These are phyloP conservation scores for Exophiala sp. DNA, from an alignment of 2,329 filamentous ascomycete species.

Conservation along the genomic window DNA sequence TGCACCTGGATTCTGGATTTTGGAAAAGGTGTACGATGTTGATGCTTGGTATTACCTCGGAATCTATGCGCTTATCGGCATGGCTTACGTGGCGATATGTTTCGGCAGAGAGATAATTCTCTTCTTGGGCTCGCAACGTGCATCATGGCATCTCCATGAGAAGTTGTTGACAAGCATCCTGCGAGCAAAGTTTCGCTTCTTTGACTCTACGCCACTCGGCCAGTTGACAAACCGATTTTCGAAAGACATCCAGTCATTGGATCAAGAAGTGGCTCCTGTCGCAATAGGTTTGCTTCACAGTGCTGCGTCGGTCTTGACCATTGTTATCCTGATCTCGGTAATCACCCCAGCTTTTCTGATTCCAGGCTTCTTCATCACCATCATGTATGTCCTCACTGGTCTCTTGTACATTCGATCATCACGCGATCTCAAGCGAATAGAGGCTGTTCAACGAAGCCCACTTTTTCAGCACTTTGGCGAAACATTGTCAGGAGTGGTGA, in stretches of 20 bases:
- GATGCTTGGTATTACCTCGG: constrained; percentile 79
- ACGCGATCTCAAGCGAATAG: constrained; percentile 90
- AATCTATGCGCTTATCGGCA: constrained; percentile 76
- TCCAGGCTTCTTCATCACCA: constrained; percentile 77
- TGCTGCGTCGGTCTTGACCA: constrained; percentile 70
- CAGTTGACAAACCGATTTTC: constrained; percentile 99
- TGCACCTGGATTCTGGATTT: constrained; percentile 20
- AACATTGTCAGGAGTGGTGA: constrained; percentile 89
- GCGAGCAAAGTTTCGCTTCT: constrained; percentile 93
- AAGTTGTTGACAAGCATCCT: constrained; percentile 74
- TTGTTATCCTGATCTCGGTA: constrained; percentile 77
- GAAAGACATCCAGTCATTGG: constrained; percentile 90
- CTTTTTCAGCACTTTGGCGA: constrained; percentile 98
- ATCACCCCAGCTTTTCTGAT: constrained; percentile 91
- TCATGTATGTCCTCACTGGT: constrained; percentile 77
- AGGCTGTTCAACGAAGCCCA: constrained; percentile 90
- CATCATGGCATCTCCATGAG: constrained; percentile 80
- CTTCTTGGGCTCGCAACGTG: constrained; percentile 86
- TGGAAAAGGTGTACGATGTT: constrained; percentile 49
- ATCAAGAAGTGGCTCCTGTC: constrained; percentile 91
- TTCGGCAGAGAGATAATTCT: constrained; percentile 80
- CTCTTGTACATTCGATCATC: constrained; percentile 87
- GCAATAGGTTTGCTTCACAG: constrained; percentile 73
- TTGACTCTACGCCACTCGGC: constrained; percentile 90
- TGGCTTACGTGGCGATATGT: constrained; percentile 74